phyloP scores from a whole-genome alignment of 345 rosid genomes.

The Pugionium cornutum region DNA sequence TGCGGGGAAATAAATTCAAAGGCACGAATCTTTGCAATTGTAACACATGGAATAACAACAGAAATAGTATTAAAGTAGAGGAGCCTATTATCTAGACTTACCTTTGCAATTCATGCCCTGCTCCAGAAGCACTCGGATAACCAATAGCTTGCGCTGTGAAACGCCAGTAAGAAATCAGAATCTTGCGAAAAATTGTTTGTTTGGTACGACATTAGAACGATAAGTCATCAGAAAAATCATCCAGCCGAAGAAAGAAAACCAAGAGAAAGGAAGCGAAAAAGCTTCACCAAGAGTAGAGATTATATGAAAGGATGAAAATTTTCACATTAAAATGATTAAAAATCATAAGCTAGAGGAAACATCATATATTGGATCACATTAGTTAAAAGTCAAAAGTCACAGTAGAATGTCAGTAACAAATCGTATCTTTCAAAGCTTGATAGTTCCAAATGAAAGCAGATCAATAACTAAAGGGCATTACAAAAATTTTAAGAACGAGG shows the following conservation, averaged over 20 bases:
- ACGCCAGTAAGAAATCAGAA: slow-evolving; percentile 21
- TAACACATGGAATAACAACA: slow-evolving; percentile 2
- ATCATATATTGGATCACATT: not conserved
- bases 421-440: too few species aligned
- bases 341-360: not conserved
- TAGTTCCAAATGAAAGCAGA: not conserved
- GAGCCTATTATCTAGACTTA: slow-evolving; percentile 22
- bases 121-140: slow-evolving; percentile 60
- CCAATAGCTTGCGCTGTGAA: slow-evolving; percentile 64
- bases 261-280: not conserved
- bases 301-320: slow-evolving; percentile 12
- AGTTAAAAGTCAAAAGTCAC: not conserved
- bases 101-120: slow-evolving; percentile 56
- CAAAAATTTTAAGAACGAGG: not conserved
- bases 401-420: not conserved
- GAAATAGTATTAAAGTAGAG: not conserved
- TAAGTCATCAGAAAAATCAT: not conserved
- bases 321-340: not conserved
- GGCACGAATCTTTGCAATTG: not conserved
- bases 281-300: not conserved
- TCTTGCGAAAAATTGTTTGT: not conserved
- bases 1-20: not conserved
- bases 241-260: not conserved
- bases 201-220: not conserved
- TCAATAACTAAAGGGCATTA: not conserved